These are phyloP conservation scores for Lactifluus echinatus DNA, from an alignment of 768 basidiomycete genomes.

Conservation along the genomic window DNA sequence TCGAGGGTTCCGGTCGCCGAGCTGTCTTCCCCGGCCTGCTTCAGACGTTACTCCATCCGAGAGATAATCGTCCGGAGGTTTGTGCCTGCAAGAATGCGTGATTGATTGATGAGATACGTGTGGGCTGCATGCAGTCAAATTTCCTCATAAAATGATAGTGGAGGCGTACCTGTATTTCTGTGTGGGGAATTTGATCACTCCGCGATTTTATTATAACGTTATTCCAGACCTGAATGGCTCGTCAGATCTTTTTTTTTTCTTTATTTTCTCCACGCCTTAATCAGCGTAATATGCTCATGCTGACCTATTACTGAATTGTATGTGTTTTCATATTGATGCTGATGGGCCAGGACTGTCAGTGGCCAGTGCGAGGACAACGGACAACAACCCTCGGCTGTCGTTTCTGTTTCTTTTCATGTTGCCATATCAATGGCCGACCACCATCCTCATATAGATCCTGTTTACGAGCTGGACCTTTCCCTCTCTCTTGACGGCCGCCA, in stretches of 20 bases:
- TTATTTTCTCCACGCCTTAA: background rate
- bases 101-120: slow-evolving; percentile 34
- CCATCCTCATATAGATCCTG: background rate
- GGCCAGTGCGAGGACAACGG: background rate
- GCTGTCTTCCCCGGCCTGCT: slow-evolving; percentile 62
- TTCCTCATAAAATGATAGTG: no score
- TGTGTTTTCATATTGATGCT: no score
- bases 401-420: background rate
- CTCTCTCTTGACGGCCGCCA: background rate
- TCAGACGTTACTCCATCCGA: slow-evolving; percentile 68
- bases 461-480: background rate
- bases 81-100: slow-evolving; percentile 88
- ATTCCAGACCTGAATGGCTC: background rate
- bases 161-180: background rate
- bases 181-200: background rate
- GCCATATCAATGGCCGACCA: background rate
- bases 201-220: background rate
- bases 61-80: slow-evolving; percentile 83
- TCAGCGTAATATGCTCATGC: background rate
- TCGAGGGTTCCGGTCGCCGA: slow-evolving; percentile 43
- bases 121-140: background rate
- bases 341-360: background rate
- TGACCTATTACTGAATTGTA: no score
- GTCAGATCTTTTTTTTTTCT: background rate
- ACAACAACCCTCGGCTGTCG: background rate